A percentile compares a stretch with the other conserved stretches of the same genome.
Evolutionary conservation across 2,329 filamentous ascomycete species (phyloP).

Genomic region (Phialemoniopsis sp.): DNA sequence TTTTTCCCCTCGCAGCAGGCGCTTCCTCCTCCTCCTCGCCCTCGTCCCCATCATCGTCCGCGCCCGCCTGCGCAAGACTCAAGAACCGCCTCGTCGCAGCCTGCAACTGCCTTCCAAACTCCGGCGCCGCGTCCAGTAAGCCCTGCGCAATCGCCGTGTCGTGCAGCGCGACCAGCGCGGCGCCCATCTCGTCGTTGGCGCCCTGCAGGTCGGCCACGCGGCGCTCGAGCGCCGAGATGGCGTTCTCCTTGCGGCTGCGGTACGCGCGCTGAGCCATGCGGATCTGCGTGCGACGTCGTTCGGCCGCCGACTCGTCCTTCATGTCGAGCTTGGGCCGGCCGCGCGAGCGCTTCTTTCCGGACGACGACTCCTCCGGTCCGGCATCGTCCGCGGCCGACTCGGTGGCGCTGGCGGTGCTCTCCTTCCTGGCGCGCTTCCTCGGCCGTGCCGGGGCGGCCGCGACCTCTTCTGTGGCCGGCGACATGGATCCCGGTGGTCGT

Average conservation of each 20-base stretch:
- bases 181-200: slow-evolving; percentile 70
- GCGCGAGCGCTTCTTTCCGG: slow-evolving; percentile 56
- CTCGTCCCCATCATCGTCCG: slow-evolving; percentile 27
- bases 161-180: slow-evolving; percentile 63
- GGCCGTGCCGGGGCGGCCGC: not conserved
- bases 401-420: no score
- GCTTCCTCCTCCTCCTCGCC: slow-evolving; percentile 12
- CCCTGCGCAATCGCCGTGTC: slow-evolving; percentile 55
- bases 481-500: no score
- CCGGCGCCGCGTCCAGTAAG: slow-evolving; percentile 51
- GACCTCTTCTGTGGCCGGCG: no score
- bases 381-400: slow-evolving; percentile 18
- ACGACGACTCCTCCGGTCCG: no score
- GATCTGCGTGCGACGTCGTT: slow-evolving; percentile 84
- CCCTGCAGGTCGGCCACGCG: slow-evolving; percentile 66
- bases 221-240: slow-evolving; percentile 68
- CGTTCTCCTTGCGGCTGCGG: slow-evolving; percentile 77
- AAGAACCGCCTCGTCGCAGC: slow-evolving; percentile 55
- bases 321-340: slow-evolving; percentile 73
- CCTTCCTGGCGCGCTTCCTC: slow-evolving; percentile 25
- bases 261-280: slow-evolving; percentile 83
- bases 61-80: slow-evolving; percentile 40
- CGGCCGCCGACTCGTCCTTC: slow-evolving; percentile 72
- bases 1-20: not conserved
- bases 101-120: slow-evolving; percentile 53